Conservation (phyloP, 2,329 filamentous ascomycete genomes). For the Sporothrix luriei region DNA sequence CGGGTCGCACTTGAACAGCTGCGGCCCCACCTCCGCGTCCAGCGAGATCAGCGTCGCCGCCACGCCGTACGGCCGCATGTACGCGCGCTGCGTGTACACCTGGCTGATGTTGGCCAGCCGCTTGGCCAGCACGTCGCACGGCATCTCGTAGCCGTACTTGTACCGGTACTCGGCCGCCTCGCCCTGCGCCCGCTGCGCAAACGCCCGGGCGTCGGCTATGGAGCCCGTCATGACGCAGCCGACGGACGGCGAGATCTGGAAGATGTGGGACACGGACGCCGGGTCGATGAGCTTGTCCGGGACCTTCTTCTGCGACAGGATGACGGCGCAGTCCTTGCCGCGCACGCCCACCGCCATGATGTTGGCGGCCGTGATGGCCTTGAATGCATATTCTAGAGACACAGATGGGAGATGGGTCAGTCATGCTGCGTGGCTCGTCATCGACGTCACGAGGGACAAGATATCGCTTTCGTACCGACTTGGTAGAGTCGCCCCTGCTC, state of each 20-base stretch:
- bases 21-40: slow-evolving; percentile 87
- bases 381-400: slow-evolving; percentile 94
- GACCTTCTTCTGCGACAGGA: slow-evolving; percentile 99
- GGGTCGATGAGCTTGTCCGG: slow-evolving; percentile 99
- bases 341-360: slow-evolving; percentile 96
- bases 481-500: slow-evolving; percentile 98
- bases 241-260: slow-evolving; percentile 92
- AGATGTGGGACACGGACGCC: slow-evolving; percentile 94
- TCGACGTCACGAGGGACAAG: neutral
- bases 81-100: slow-evolving; percentile 96
- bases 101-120: slow-evolving; percentile 98
- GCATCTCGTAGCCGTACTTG: slow-evolving; percentile 99
- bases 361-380: slow-evolving; percentile 98
- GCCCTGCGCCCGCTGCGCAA: slow-evolving; percentile 86
- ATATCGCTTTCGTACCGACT: slow-evolving; percentile 78
- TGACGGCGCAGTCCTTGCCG: slow-evolving; percentile 95
- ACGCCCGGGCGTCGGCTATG: slow-evolving; percentile 94
- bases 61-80: slow-evolving; percentile 97
- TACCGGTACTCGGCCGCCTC: slow-evolving; percentile 98
- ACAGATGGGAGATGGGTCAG: slow-evolving; percentile 4
- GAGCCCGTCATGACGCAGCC: slow-evolving; percentile 98
- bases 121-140: slow-evolving; percentile 94
- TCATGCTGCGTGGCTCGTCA: slow-evolving; percentile 4
- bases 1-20: slow-evolving; percentile 97
- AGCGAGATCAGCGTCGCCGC: slow-evolving; percentile 93